phyloP scores from a whole-genome alignment of 228 moss, liverwort and hornwort species.

The Sphagnum fallax region DNA sequence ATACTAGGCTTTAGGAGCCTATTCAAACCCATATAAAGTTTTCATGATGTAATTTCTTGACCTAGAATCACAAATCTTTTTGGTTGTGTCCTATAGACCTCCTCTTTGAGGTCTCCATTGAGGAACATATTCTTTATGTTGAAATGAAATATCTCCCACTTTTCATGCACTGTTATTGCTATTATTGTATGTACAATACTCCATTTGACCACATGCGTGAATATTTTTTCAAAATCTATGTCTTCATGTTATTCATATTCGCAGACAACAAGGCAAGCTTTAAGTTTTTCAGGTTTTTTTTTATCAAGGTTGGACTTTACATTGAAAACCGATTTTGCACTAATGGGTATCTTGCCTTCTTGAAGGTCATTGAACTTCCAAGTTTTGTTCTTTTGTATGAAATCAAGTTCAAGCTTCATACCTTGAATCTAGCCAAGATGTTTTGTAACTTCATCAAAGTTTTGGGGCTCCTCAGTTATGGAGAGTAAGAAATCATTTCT shows the following conservation, averaged over 20 bases:
- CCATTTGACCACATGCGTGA: background rate
- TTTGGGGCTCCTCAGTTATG: too few species aligned
- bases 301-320: background rate
- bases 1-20: too few species aligned
- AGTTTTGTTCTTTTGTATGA: background rate
- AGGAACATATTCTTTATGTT: background rate
- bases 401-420: background rate
- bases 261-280: too few species aligned
- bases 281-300: background rate
- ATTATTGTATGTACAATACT: background rate
- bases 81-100: too few species aligned
- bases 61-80: too few species aligned
- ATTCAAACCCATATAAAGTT: too few species aligned
- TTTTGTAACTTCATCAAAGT: too few species aligned
- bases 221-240: too few species aligned
- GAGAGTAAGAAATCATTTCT: too few species aligned
- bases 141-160: background rate
- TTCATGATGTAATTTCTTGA: too few species aligned
- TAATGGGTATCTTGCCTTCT: background rate
- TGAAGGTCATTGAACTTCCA: background rate
- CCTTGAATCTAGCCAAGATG: background rate
- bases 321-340: background rate
- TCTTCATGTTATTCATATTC: too few species aligned
- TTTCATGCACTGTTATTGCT: background rate
- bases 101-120: background rate